A percentile compares a stretch with the other conserved stretches of the same genome.
phyloP scores from a whole-genome alignment of 2,329 filamentous ascomycete genomes.

The Clonostachys byssicola region DNA sequence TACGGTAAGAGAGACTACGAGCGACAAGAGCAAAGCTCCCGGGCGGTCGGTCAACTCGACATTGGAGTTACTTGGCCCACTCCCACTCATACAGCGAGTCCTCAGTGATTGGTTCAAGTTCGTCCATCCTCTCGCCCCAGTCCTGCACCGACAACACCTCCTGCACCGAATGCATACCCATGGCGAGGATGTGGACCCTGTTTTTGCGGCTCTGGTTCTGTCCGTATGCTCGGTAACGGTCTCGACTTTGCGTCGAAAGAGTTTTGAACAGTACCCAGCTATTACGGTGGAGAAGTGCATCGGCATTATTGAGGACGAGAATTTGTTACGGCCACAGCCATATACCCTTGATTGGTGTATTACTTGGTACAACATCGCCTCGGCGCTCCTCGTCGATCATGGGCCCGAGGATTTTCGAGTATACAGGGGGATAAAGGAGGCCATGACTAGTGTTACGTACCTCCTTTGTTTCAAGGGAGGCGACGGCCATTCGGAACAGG shows the following conservation, averaged over 20 bases:
- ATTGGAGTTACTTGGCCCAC: neutral
- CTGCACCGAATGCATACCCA: conserved; percentile 15
- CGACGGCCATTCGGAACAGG: neutral
- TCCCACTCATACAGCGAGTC: conserved; percentile 5
- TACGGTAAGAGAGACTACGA: too few relatives aligned
- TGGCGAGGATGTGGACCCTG: conserved; percentile 14
- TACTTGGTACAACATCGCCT: conserved; percentile 26
- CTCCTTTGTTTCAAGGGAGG: neutral
- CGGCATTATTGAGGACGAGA: conserved; percentile 17
- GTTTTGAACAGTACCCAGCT: conserved; percentile 10
- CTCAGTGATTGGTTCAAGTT: conserved; percentile 27
- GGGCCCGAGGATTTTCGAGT: conserved; percentile 4
- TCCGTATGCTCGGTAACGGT: conserved; percentile 26
- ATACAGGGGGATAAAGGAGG: conserved; percentile 4
- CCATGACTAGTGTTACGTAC: conserved; percentile 1
- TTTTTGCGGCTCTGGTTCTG: conserved; percentile 24
- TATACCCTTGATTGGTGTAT: conserved; percentile 27
- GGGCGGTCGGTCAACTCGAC: neutral
- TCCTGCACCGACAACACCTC: conserved; percentile 22
- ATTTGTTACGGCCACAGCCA: conserved; percentile 10
- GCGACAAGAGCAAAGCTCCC: neutral
- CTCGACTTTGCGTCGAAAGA: conserved; percentile 17
- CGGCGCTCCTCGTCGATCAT: conserved; percentile 9
- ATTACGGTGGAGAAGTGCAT: conserved; percentile 20
- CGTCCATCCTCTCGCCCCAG: conserved; percentile 25